Evolutionary conservation across 768 basidiomycete species (phyloP), one percentile per base, ranked within the genome.

Genomic region (Paxillus ammoniavirescens): DNA sequence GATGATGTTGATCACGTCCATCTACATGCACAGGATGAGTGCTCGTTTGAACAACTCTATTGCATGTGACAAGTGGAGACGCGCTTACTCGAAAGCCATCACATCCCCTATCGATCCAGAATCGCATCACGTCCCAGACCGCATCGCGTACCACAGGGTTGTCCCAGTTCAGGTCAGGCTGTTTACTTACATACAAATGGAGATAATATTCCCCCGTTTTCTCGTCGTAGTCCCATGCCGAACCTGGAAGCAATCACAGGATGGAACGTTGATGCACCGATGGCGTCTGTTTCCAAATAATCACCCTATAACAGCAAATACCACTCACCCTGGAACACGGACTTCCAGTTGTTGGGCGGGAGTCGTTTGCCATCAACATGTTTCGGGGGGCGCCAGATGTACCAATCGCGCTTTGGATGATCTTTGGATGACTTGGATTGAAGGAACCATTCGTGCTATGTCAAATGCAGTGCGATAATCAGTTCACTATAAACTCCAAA

Each of bases 151-250:
- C 80, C 7, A 77, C 76, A 0, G 78, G 76, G 57, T 88, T 86
- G 47, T 88, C 85, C 87, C 86, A 90, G 64, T 91, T 89, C 14
- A 90, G 66, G 63, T 90, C 89, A 0, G 87, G 89, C 70, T 89
- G 87, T 61, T 87, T 79, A 8, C 74, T 62, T 49, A 80, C 71
- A 68, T 82, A 91, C 2, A 89, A 60, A 67, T 89, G 87, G 50
- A 89, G 79, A 64, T 89, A 88, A 58, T 86, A 90, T 68, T 90
- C 86, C 17, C 81, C 71, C 4, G 84, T 85, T 10, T 59, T 60
- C 54, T 80, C 78, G 69, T 89, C 84, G 58, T 79, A 87, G 18
- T 84, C 79, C 89, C 89, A 91, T 10, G 81, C 84, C 1, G 86
- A 82, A 12, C 83, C 83, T 84, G 64, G 26, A 33, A 45, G 43